phyloP scores from a whole-genome alignment of 2,329 filamentous ascomycete species.

The Penicillium paneum region DNA sequence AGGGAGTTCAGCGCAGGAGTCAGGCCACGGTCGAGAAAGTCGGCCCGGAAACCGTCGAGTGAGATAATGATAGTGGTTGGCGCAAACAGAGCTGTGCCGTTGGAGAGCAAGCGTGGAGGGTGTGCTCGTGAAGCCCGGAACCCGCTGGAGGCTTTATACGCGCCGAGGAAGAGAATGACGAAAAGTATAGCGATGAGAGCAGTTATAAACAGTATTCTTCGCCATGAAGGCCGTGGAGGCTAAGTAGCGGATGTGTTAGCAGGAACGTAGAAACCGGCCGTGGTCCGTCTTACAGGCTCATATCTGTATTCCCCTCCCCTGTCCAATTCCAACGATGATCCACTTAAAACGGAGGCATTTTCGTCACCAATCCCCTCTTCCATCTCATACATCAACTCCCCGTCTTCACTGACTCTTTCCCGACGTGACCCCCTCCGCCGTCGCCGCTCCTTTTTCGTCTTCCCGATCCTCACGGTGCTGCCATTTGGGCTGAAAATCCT shows the following conservation, averaged over 20 bases:
- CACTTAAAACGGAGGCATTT: slow-evolving; percentile 60
- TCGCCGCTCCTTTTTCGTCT: slow-evolving; percentile 50
- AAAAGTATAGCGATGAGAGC: slow-evolving; percentile 53
- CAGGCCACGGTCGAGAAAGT: slow-evolving; percentile 79
- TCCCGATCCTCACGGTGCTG: slow-evolving; percentile 51
- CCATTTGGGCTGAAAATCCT: slow-evolving; percentile 44
- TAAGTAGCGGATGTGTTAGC: slow-evolving; percentile 21
- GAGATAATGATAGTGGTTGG: slow-evolving; percentile 93
- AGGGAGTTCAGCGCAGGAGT: slow-evolving; percentile 80
- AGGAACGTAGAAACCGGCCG: neutral
- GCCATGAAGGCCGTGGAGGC: slow-evolving; percentile 26
- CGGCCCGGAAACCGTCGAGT: slow-evolving; percentile 91
- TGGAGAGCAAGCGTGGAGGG: slow-evolving; percentile 50
- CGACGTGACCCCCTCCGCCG: slow-evolving; percentile 45
- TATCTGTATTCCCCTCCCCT: slow-evolving; percentile 33
- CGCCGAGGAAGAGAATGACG: slow-evolving; percentile 53
- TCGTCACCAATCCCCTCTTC: slow-evolving; percentile 69
- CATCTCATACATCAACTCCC: slow-evolving; percentile 83
- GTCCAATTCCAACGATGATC: slow-evolving; percentile 55
- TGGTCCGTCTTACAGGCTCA: slow-evolving; percentile 25
- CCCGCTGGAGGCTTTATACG: slow-evolving; percentile 53
- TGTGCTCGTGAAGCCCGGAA: slow-evolving; percentile 29
- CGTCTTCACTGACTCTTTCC: slow-evolving; percentile 61
- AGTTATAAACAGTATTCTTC: slow-evolving; percentile 41
- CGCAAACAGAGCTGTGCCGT: slow-evolving; percentile 84